phyloP scores from a whole-genome alignment of 2,329 filamentous ascomycete genomes.

The Corinectria fuckeliana region DNA sequence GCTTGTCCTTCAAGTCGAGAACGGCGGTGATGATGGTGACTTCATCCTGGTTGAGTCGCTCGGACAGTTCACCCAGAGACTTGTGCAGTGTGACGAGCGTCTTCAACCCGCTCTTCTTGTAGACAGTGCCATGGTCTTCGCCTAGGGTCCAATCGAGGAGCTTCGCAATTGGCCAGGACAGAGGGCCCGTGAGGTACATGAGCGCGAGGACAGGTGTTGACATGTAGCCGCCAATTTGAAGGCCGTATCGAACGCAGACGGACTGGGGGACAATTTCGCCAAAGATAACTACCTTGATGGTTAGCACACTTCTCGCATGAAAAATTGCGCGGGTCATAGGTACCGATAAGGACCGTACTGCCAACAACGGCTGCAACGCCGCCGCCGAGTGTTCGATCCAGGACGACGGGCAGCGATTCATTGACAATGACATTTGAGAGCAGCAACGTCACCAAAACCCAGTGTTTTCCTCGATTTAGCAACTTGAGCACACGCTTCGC shows the following conservation, averaged over 20 bases:
- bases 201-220: conserved; percentile 83
- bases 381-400: conserved; percentile 91
- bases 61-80: conserved; percentile 82
- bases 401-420: conserved; percentile 91
- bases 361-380: conserved; percentile 94
- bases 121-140: conserved; percentile 93
- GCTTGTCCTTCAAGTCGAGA: conserved; percentile 93
- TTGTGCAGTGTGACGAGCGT: conserved; percentile 95
- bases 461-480: conserved; percentile 90
- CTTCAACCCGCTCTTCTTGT: conserved; percentile 98
- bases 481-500: conserved; percentile 81
- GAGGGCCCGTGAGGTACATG: conserved; percentile 90
- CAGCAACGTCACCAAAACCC: conserved; percentile 93
- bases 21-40: conserved; percentile 99
- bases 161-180: conserved; percentile 95
- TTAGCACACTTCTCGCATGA: conserved; percentile 25
- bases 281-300: conserved; percentile 77
- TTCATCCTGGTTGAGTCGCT: conserved; percentile 94
- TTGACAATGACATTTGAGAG: conserved; percentile 98
- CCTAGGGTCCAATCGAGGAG: conserved; percentile 92
- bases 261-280: conserved; percentile 97
- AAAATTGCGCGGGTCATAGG: conserved; percentile 32
- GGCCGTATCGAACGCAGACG: conserved; percentile 92
- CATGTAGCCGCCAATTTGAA: conserved; percentile 95
- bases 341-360: conserved; percentile 93